Base-by-base conservation (phyloP, 2,329 filamentous ascomycete species). In the Phialophora expanda region DNA sequence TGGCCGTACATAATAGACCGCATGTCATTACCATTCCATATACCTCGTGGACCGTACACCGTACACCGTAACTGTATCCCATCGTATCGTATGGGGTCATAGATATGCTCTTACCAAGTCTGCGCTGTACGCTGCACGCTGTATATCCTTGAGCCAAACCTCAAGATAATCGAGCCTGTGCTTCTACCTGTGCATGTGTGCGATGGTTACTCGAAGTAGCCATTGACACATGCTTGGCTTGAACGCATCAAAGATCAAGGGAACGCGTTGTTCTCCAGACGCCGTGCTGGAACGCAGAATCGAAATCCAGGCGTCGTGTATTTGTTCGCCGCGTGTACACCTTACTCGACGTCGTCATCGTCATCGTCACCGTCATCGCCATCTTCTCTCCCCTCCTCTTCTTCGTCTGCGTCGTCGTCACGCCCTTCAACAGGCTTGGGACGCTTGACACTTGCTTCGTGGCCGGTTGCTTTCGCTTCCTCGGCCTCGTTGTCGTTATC, bases 281-380 rank as follows among this genome's bases (percentile, higher is more conserved):
- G 56, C 41, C 56, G 26, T 59, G 56, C 56, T 59, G 56, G 41
- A 59, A 59, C 56, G 41, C 56, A 30, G 30, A 30, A 24, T 48
- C 6, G 38, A 30, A 59, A 59, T 30, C 6, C 56, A 59, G 56
- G 56, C 41, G 41, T 46, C 17, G 26, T 26, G 48, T 51, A 50
- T 24, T 56, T 54, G 34, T 5, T 44, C 38, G 34, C 34, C 34
- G 34, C 34, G 34, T n/a, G 17, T 44, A 2, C 3, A 44, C 38
- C 38, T 44, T 44, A 44, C 4, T 44, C 38, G 17, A 44, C 17
- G 38, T 44, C 38, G 38, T 41, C 38, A 17, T 41, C 38, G 17
- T 41, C 38, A n/a, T 41, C 38, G 14, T 44, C 38, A 17, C 26
- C 24, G 20, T 51, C 24, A 8, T 51, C 20, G n/a, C n/a, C n/a